These are phyloP conservation scores for Thelephora terrestris DNA, from an alignment of 1,284 basidiomycete genomes.

Conservation along the genomic window DNA sequence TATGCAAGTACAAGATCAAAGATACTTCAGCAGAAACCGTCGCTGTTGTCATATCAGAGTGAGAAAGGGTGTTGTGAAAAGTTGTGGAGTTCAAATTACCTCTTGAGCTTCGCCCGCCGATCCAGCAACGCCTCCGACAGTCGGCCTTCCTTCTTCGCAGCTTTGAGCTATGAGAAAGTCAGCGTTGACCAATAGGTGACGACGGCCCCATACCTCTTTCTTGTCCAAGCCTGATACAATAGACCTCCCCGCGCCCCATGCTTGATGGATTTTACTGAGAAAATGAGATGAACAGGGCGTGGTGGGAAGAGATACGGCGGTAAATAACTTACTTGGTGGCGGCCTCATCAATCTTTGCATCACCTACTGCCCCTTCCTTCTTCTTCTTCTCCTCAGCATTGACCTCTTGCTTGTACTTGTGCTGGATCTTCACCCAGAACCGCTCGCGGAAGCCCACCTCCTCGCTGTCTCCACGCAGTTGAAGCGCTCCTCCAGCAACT, in stretches of 20 bases:
- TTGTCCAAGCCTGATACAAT: conserved; percentile 65
- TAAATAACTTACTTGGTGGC: conserved; percentile 50
- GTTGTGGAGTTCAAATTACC: conserved; percentile 36
- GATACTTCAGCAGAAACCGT: conserved; percentile 12
- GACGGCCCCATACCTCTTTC: conserved; percentile 41
- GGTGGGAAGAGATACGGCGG: conserved; percentile 1
- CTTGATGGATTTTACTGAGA: conserved; percentile 66
- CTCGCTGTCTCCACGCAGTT: conserved; percentile 76
- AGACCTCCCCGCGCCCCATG: conserved; percentile 78
- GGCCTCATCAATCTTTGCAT: conserved; percentile 56
- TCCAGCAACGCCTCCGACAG: conserved; percentile 85
- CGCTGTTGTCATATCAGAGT: conserved; percentile 9
- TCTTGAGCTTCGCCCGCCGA: conserved; percentile 84
- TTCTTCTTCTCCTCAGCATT: conserved; percentile 73
- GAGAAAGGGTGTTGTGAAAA: conserved; percentile 4
- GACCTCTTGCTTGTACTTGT: conserved; percentile 83
- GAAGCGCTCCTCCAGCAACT: conserved; percentile 67
- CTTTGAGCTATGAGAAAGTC: conserved; percentile 51
- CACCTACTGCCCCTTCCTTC: conserved; percentile 47
- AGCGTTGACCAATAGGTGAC: not conserved
- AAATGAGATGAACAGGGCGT: not conserved
- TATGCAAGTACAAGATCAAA: not conserved
- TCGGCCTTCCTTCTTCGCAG: conserved; percentile 79
- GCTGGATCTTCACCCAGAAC: conserved; percentile 85
- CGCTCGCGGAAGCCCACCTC: conserved; percentile 71